Conservation (phyloP, 768 basidiomycete genomes). For the Fomitopsis serialis region DNA sequence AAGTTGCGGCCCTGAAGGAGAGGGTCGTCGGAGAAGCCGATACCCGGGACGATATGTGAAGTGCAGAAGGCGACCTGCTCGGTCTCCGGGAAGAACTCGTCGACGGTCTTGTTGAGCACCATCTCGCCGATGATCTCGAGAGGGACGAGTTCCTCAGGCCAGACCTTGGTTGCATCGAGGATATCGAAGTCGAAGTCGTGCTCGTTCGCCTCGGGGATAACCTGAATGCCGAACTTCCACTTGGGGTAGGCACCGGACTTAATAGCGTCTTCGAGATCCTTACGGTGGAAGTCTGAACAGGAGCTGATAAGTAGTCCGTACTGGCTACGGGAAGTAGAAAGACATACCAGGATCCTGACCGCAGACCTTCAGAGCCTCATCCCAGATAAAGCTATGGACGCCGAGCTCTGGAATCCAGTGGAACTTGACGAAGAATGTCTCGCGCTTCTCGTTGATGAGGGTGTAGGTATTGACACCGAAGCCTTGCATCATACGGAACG, state of each 20-base stretch:
- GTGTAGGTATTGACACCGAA: constrained; percentile 86
- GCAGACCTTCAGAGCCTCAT: constrained; percentile 78
- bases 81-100: constrained; percentile 81
- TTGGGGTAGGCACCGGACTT: constrained; percentile 62
- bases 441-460: constrained; percentile 57
- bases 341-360: constrained; percentile 75
- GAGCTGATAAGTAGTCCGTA: background rate
- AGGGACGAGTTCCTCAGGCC: constrained; percentile 79
- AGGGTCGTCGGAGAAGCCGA: constrained; percentile 73
- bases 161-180: constrained; percentile 81
- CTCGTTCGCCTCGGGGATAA: constrained; percentile 64
- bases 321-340: background rate
- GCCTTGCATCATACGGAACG: constrained; percentile 86
- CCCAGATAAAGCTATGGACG: constrained; percentile 82
- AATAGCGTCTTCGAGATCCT: constrained; percentile 84
- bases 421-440: constrained; percentile 84
- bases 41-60: constrained; percentile 49
- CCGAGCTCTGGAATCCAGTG: constrained; percentile 81
- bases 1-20: constrained; percentile 84
- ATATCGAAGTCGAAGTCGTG: constrained; percentile 86
- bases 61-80: constrained; percentile 93
- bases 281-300: constrained; percentile 69
- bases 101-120: constrained; percentile 53
- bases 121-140: constrained; percentile 75
- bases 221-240: constrained; percentile 77